phyloP scores from a whole-genome alignment of 1,284 basidiomycete species.

The Tylopilus orsonianus region DNA sequence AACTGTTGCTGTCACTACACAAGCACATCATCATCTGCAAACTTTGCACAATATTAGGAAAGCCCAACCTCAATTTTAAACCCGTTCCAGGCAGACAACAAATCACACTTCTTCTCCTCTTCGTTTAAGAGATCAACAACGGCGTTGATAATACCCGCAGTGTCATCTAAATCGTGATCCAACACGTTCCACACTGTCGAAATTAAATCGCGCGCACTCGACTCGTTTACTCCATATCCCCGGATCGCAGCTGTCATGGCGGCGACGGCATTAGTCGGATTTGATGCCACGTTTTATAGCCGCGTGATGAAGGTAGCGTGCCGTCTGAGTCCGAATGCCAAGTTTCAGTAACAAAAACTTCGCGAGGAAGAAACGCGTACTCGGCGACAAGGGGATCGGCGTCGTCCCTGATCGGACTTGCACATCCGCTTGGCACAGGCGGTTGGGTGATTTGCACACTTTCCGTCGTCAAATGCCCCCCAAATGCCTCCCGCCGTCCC shows the following conservation, averaged over 20 bases:
- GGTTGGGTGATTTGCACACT: slow-evolving; percentile 23
- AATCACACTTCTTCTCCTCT: slow-evolving; percentile 64
- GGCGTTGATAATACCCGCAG: slow-evolving; percentile 74
- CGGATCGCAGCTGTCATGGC: slow-evolving; percentile 82
- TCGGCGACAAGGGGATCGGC: slow-evolving; percentile 53
- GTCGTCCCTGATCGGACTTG: slow-evolving; percentile 45
- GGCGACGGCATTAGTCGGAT: slow-evolving; percentile 70
- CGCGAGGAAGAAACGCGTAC: slow-evolving; percentile 39
- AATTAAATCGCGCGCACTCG: slow-evolving; percentile 80
- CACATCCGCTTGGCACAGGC: slow-evolving; percentile 37
- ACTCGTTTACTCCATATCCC: slow-evolving; percentile 78
- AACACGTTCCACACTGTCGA: slow-evolving; percentile 76
- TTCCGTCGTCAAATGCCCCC: slow-evolving; percentile 59
- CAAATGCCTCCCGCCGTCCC: no score
- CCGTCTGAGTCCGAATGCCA: slow-evolving; percentile 44
- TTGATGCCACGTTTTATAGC: slow-evolving; percentile 65
- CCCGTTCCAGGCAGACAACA: neutral
- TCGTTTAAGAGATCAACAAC: slow-evolving; percentile 81
- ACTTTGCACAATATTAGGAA: neutral
- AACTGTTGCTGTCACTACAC: slow-evolving; percentile 78
- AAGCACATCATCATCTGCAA: neutral
- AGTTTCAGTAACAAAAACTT: no score
- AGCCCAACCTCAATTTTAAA: neutral
- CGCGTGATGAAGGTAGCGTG: slow-evolving; percentile 71
- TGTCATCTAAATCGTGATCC: slow-evolving; percentile 74